Conservation (phyloP, 75 land plant species). For the Larix kaempferi region DNA sequence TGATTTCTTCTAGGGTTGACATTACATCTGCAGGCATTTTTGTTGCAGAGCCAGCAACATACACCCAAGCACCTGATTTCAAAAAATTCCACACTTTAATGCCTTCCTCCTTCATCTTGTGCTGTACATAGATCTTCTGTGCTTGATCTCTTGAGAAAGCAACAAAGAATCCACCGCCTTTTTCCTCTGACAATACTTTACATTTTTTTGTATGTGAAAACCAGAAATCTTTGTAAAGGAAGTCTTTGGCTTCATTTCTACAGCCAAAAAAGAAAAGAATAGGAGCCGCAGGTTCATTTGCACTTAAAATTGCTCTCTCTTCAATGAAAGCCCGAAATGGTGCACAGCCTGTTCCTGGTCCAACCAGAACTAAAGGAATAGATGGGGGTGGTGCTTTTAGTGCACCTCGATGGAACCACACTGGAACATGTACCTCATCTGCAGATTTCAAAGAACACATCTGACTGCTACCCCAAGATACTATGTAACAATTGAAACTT, state of each 20-base stretch:
- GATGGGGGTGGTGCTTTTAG: slow-evolving; percentile 75
- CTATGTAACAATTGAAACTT: neutral
- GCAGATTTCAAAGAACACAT: slow-evolving; percentile 2
- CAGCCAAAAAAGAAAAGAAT: slow-evolving; percentile 95
- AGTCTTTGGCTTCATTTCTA: slow-evolving; percentile 63
- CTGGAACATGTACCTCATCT: slow-evolving; percentile 58
- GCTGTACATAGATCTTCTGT: slow-evolving; percentile 89
- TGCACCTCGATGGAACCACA: slow-evolving; percentile 68
- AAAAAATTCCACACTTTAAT: slow-evolving; percentile 61
- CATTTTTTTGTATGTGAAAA: slow-evolving; percentile 38
- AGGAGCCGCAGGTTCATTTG: slow-evolving; percentile 46
- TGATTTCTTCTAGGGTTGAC: slow-evolving; percentile 55
- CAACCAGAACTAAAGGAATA: slow-evolving; percentile 82
- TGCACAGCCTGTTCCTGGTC: slow-evolving; percentile 99
- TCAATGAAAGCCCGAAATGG: slow-evolving; percentile 88
- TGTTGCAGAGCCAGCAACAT: slow-evolving; percentile 79
- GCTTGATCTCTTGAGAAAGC: slow-evolving; percentile 95
- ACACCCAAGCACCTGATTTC: slow-evolving; percentile 58
- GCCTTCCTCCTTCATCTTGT: slow-evolving; percentile 80
- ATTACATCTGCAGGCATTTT: slow-evolving; percentile 93
- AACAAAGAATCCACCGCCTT: slow-evolving; percentile 84
- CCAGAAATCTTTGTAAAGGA: slow-evolving; percentile 83
- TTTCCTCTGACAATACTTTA: slow-evolving; percentile 65
- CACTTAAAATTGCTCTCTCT: slow-evolving; percentile 56
- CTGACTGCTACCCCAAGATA: neutral